Conservation (phyloP, 2,329 filamentous ascomycete species). For the Venturia carpophila region DNA sequence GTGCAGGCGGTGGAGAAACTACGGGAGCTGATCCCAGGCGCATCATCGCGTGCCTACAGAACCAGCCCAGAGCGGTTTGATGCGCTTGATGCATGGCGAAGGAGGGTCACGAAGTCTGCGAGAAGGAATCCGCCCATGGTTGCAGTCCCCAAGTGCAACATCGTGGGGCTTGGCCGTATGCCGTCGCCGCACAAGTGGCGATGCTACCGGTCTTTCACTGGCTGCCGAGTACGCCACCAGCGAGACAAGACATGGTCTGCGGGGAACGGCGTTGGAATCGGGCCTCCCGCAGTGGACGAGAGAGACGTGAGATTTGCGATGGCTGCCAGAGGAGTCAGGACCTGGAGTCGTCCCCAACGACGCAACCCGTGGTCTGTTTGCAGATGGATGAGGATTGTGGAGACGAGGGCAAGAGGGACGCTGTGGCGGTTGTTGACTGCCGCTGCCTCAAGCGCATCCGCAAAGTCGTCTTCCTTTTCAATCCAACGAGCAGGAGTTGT, state of each 20-base stretch:
- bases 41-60: background rate
- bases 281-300: background rate
- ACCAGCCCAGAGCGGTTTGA: background rate
- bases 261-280: background rate
- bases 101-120: background rate
- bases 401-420: background rate
- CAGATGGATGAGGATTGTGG: background rate
- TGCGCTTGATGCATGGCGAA: background rate
- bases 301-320: background rate
- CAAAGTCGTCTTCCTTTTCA: background rate
- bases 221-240: background rate
- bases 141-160: conserved; percentile 4
- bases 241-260: background rate
- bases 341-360: background rate
- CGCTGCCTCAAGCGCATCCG: background rate
- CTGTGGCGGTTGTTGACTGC: background rate
- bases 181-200: background rate
- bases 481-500: background rate
- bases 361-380: background rate
- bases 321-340: background rate
- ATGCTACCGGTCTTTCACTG: background rate
- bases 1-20: background rate
- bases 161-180: background rate
- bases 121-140: background rate
- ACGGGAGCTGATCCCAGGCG: conserved; percentile 4